phyloP scores from a whole-genome alignment of 1,284 basidiomycete genomes.

The Cutaneotrichosporon cutaneum region DNA sequence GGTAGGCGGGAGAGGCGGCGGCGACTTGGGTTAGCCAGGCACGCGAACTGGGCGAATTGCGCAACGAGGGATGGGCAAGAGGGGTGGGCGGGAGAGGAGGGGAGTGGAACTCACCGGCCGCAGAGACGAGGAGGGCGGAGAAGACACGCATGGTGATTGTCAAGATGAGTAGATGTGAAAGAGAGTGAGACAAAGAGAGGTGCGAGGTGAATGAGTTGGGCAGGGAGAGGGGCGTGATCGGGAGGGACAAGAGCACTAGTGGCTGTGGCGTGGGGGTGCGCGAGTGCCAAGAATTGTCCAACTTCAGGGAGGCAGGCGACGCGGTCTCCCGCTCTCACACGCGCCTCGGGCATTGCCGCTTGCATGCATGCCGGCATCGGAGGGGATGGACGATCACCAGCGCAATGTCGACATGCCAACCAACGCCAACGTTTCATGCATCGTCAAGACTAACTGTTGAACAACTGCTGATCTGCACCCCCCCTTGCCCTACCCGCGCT shows the following conservation, averaged over 20 bases:
- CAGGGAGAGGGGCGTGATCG: neutral
- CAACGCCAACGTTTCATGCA: no score
- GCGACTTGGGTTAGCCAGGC: neutral
- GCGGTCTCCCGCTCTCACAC: no score
- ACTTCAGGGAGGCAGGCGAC: neutral
- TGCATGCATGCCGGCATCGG: no score
- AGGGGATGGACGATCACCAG: no score
- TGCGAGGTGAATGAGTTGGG: neutral
- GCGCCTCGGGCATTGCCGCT: no score
- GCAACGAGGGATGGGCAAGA: neutral
- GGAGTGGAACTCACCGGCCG: neutral
- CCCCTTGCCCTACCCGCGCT: no score
- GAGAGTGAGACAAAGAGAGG: neutral
- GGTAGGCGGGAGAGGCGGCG: neutral
- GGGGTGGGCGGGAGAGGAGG: neutral
- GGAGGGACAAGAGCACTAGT: no score
- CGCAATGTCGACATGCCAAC: no score
- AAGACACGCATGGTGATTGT: neutral
- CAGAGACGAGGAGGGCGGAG: conserved; percentile 6
- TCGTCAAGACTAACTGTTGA: no score
- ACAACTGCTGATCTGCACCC: no score
- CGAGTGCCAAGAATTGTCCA: neutral
- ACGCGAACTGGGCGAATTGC: neutral
- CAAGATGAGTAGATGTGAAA: neutral
- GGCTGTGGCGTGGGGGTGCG: no score